phyloP scores from a whole-genome alignment of 2,329 filamentous ascomycete species.

The Fusarium foetens region DNA sequence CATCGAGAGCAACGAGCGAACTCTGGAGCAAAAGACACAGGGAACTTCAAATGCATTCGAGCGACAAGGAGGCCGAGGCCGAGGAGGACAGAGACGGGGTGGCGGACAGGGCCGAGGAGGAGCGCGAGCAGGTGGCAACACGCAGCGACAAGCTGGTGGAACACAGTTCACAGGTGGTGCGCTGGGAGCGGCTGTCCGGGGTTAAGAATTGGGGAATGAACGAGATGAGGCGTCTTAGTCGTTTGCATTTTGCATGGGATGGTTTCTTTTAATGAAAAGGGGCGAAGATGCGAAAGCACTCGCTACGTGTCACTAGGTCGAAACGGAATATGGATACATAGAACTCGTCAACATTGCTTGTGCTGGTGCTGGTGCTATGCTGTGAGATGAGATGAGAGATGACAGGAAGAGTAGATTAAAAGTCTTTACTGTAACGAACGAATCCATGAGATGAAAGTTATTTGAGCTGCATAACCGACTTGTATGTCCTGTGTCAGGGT shows the following conservation, averaged over 20 bases:
- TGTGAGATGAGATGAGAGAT: conserved; percentile 8
- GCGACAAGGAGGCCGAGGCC: conserved; percentile 83
- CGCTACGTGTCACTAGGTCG: conserved; percentile 49
- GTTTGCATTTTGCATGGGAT: conserved; percentile 51
- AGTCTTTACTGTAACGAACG: conserved; percentile 15
- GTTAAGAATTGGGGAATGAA: conserved; percentile 54
- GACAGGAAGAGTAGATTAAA: conserved; percentile 19
- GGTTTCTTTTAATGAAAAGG: conserved; percentile 50
- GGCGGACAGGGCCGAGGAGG: conserved; percentile 71
- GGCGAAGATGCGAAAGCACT: conserved; percentile 49
- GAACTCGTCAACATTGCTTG: conserved; percentile 41
- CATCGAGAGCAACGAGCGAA: conserved; percentile 97
- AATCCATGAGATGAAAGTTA: conserved; percentile 6
- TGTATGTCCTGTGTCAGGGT: neutral
- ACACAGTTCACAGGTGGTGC: conserved; percentile 86
- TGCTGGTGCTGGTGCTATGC: conserved; percentile 28
- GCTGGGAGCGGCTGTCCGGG: conserved; percentile 74
- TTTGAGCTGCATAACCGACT: neutral
- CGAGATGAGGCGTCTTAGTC: conserved; percentile 48
- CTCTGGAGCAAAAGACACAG: conserved; percentile 95
- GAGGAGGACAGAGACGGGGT: conserved; percentile 72
- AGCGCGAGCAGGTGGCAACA: conserved; percentile 65
- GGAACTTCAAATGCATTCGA: conserved; percentile 96
- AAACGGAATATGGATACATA: conserved; percentile 48
- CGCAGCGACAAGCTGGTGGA: conserved; percentile 74